Conservation (phyloP, 164 flowering plant species). For the Dillenia turbinata region DNA sequence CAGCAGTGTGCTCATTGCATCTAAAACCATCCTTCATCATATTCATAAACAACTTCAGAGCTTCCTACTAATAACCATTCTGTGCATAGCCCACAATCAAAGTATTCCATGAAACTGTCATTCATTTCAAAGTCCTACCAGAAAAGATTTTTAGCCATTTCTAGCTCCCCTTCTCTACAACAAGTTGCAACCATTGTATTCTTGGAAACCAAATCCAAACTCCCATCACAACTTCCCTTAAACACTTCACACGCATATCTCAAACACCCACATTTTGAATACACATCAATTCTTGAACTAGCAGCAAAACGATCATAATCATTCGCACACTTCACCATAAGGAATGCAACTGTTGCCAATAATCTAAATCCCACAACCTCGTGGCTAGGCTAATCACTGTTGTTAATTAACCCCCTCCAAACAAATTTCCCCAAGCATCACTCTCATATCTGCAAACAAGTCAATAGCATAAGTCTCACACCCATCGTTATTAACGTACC, state of each 20-base stretch:
- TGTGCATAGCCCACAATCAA: conserved; percentile 62
- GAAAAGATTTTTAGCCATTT: conserved; percentile 51
- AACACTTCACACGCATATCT: conserved; percentile 43
- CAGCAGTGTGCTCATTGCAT: conserved; percentile 58
- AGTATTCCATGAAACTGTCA: conserved; percentile 77
- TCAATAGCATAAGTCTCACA: conserved; percentile 39
- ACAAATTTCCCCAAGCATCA: conserved; percentile 3
- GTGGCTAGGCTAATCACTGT: conserved; percentile 59
- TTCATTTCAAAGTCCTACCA: conserved; percentile 36
- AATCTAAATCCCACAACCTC: conserved; percentile 26
- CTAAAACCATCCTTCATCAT: conserved; percentile 46
- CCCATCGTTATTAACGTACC: conserved; percentile 42
- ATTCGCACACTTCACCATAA: conserved; percentile 65
- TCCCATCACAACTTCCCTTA: conserved; percentile 15
- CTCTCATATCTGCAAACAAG: conserved; percentile 50
- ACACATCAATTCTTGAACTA: conserved; percentile 77
- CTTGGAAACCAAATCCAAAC: conserved; percentile 46
- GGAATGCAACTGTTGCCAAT: conserved; percentile 63
- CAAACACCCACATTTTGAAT: conserved; percentile 68
- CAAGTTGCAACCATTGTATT: conserved; percentile 85
- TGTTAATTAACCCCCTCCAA: conserved; percentile 61
- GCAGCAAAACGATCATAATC: conserved; percentile 36
- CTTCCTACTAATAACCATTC: conserved; percentile 41
- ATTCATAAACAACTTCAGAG: conserved; percentile 38
- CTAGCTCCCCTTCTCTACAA: conserved; percentile 70